Evolutionary conservation across 352 stramenopile genomes (phyloP).

Genomic region (Porosira glacialis): DNA sequence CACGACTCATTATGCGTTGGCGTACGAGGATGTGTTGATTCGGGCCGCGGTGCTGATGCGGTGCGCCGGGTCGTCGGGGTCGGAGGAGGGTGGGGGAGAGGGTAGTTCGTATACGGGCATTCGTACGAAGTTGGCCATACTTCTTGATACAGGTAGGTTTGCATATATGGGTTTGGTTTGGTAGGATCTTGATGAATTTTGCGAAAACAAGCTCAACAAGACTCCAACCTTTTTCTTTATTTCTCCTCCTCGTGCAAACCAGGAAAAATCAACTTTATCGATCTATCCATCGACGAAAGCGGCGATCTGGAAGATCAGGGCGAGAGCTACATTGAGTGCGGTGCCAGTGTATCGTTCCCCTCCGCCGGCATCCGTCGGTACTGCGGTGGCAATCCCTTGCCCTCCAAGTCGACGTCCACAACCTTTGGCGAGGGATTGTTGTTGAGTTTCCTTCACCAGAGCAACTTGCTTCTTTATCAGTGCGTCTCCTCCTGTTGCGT

Average conservation of each 20-base stretch:
- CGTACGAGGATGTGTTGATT: conserved; percentile 56
- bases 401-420: conserved; percentile 41
- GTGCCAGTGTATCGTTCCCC: conserved; percentile 58
- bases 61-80: conserved; percentile 23
- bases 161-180: no score
- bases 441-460: conserved; percentile 60
- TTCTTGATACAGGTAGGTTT: conserved; percentile 69
- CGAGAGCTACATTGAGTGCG: conserved; percentile 71
- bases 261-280: conserved; percentile 71
- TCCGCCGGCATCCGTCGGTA: conserved; percentile 52
- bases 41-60: conserved; percentile 47
- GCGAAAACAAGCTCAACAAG: no score
- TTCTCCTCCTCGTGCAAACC: no score
- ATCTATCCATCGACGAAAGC: conserved; percentile 59
- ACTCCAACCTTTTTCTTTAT: no score
- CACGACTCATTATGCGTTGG: conserved; percentile 55
- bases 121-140: conserved; percentile 63
- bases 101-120: conserved; percentile 30
- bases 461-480: conserved; percentile 73
- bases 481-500: conserved; percentile 63
- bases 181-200: no score
- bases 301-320: conserved; percentile 62
- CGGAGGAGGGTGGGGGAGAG: no score
- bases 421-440: conserved; percentile 65
- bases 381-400: conserved; percentile 27